Conservation (phyloP, 208 protist genomes). For the Trypanosoma rangeli region DNA sequence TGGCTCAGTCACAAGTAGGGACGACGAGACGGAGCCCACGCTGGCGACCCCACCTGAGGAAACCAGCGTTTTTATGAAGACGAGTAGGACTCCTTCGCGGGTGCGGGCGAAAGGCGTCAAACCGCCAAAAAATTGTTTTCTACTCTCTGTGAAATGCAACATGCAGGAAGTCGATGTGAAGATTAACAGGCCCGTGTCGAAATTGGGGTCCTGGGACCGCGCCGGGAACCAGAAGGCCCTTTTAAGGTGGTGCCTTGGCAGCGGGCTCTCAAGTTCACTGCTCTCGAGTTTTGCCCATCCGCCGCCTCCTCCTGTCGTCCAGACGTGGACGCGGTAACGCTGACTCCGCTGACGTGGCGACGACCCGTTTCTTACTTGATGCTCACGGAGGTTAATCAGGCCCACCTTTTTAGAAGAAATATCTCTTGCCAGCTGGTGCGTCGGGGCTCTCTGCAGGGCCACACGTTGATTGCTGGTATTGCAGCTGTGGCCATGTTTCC, state of each 20-base stretch:
- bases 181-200: conserved; percentile 33
- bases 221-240: conserved; percentile 34
- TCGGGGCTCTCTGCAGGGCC: conserved; percentile 8
- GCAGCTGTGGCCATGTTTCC: conserved; percentile 15
- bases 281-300: conserved; percentile 23
- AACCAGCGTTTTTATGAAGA: conserved; percentile 43
- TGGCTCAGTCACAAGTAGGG: background rate
- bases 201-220: conserved; percentile 34
- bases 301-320: conserved; percentile 7
- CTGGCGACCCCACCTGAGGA: conserved; percentile 15
- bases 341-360: conserved; percentile 17
- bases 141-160: conserved; percentile 35
- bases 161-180: conserved; percentile 31
- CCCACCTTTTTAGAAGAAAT: conserved; percentile 12
- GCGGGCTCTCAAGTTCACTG: conserved; percentile 11
- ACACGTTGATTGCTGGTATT: conserved; percentile 14
- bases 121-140: conserved; percentile 41
- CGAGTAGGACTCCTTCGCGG: conserved; percentile 29
- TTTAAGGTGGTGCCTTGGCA: conserved; percentile 16
- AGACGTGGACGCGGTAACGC: conserved; percentile 7
- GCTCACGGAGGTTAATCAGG: conserved; percentile 7
- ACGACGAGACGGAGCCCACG: conserved; percentile 18
- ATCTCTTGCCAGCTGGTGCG: conserved; percentile 15
- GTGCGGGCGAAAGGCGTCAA: conserved; percentile 42
- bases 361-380: conserved; percentile 17